Base-by-base conservation (phyloP, 1,284 basidiomycete genomes). In the Rhodofomes roseus region DNA sequence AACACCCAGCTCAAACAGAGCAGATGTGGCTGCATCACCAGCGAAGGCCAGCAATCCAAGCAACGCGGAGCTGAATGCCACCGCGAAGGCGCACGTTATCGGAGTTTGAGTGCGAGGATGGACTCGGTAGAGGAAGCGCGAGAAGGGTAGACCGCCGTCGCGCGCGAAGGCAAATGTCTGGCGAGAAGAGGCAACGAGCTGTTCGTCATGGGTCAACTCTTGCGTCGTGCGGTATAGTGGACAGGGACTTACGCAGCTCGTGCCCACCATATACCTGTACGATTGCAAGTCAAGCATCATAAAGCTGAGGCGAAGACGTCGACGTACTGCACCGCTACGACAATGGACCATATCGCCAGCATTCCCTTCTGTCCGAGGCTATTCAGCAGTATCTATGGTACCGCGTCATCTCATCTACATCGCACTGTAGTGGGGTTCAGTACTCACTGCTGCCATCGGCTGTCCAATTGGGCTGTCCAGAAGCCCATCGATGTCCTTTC, bases 61-160 rank as follows among this genome's bases (percentile, higher is more conserved):
- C 0, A 81, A 61, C 9, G 79, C 67, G 0, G 87, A 68, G 6
- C 74, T 60, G n/a, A 73, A 54, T 0, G 80, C 83, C 14, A 77
- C 77, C 61, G 82, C 89, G 77, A 83, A 83, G 18, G 89, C 88
- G 4, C 84, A 81, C 68, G 89, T 86, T 16, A 89, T 81, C 0
- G 89, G 89, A 2, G 89, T 87, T 48, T 80, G 75, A 0, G 87
- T 89, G 57, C 72, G 81, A 2, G 64, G 62, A 65, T 89, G 88
- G 78, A 92, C 86, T 43, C 82, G 77, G 66, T 90, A 90, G 2
- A 92, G 76, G 72, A 79, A 84, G 12, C 69, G 70, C 0, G 89
- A 92, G 64, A 92, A 81, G 0, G 92, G 92, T 3, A 94, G 82
- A 0, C 89, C 90, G 62, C 80, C 78, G 61, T 87, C 85, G 22